Conservation (phyloP, 2,329 filamentous ascomycete species). For the Rutstroemia sp. region DNA sequence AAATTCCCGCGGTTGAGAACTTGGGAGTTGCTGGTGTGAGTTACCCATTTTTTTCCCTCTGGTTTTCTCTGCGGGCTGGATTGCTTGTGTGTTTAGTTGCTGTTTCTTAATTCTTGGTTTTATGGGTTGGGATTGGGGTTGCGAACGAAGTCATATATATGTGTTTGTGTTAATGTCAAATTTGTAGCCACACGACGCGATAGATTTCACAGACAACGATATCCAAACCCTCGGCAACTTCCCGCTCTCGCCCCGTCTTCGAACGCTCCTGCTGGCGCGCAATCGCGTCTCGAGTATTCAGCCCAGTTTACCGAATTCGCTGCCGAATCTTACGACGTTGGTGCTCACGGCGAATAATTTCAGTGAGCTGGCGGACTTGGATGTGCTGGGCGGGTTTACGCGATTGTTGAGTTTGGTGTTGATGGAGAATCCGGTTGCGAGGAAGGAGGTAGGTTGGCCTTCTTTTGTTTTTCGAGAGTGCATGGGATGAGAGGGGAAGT, state of each 20-base stretch:
- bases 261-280: conserved; percentile 78
- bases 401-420: conserved; percentile 74
- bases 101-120: too few relatives aligned
- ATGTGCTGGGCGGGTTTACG: conserved; percentile 63
- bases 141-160: background rate
- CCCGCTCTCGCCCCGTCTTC: conserved; percentile 80
- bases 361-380: conserved; percentile 77
- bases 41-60: conserved; percentile 23
- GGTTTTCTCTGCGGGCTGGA: background rate
- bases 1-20: conserved; percentile 97
- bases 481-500: background rate
- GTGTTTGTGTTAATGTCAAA: background rate
- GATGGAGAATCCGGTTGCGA: conserved; percentile 80
- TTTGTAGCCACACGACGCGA: conserved; percentile 82
- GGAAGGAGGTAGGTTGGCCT: conserved; percentile 68
- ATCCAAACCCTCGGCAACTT: conserved; percentile 87
- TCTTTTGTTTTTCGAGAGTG: background rate
- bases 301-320: conserved; percentile 60
- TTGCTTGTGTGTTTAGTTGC: background rate
- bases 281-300: conserved; percentile 85
- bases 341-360: conserved; percentile 80
- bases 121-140: too few relatives aligned
- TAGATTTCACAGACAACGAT: conserved; percentile 98
- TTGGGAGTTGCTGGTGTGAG: conserved; percentile 86
- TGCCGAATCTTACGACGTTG: conserved; percentile 77